Evolutionary conservation across 768 basidiomycete genomes (phyloP), one percentile per base, ranked within the genome.

Genomic region (Agaricus sinodeliciosus): DNA sequence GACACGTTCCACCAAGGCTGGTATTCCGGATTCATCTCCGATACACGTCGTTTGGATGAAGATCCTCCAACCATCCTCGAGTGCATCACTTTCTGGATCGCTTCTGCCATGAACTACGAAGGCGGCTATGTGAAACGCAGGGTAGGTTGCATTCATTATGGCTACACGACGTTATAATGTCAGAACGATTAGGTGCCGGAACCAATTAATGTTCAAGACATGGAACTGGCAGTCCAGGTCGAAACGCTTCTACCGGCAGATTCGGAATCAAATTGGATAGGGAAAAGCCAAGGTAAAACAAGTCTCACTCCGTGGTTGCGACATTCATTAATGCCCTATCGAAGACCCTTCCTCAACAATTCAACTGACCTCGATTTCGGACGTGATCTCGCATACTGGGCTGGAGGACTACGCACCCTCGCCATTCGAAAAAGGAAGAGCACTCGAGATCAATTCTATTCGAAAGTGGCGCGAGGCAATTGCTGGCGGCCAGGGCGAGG

Each of bases 71-170:
- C 77, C 11, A 67, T 83, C 43, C 58, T 78, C 49, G 77, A 82
- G 63, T 65, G 69, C 54, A 62, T 84, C 19, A 63, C 71, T 7
- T 83, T 73, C 62, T 85, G 82, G 82, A 61, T 80, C 45, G 70
- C 70, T 35, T 81, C 81, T 47, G 75, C 79, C 9, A 75, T 78
- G 73, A 68, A 65, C 0, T 59, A 72, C 35, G 57, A 60, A 18
- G 68, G 65, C 13, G 67, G 65, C 39, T 67, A 64, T 27, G 44
- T 47, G 13, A 61, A 68, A 50, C 75, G 72, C 3, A 67, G 72
- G 68, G 77, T 78, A 59, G 54, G 73, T 72, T 48, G n/a, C 28
- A 34, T 44, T 16, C 16, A 45, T 13, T 34, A n/a, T n/a, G 39
- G 49, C 44, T 18, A 22, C 49, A 34, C 43, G n/a, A 46, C 60